A percentile compares a stretch with the other conserved stretches of the same genome.
Evolutionary conservation across 2,329 filamentous ascomycete species (phyloP).

Genomic region (Scedosporium aurantiacum): DNA sequence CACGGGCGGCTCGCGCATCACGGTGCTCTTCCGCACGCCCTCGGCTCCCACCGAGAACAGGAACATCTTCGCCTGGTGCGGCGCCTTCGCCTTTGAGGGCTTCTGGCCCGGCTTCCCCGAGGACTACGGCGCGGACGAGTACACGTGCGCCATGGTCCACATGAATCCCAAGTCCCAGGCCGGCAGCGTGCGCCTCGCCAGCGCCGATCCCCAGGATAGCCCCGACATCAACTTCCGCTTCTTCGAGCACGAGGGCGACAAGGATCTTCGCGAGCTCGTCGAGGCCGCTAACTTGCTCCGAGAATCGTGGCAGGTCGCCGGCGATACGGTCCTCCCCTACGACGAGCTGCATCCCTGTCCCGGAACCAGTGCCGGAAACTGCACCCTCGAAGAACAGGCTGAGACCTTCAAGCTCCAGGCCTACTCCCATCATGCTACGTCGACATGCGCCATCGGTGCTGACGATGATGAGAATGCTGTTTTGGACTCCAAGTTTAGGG

Average conservation of each 20-base stretch:
- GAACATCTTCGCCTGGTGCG: conserved; percentile 13
- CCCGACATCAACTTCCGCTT: conserved; percentile 51
- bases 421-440: conserved; percentile 48
- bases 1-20: conserved; percentile 10
- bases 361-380: conserved; percentile 10
- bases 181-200: conserved; percentile 50
- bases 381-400: conserved; percentile 24
- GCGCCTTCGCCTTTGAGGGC: conserved; percentile 13
- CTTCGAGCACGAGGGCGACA: conserved; percentile 35
- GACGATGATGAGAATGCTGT: conserved; percentile 41
- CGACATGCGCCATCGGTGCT: conserved; percentile 42
- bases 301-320: conserved; percentile 8
- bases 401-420: conserved; percentile 28
- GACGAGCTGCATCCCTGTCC: conserved; percentile 11
- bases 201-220: conserved; percentile 48
- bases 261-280: conserved; percentile 30
- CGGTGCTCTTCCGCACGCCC: conserved; percentile 10
- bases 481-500: conserved; percentile 42
- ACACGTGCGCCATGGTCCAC: conserved; percentile 11
- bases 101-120: conserved; percentile 12
- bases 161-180: conserved; percentile 33
- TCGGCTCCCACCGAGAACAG: conserved; percentile 9
- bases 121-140: conserved; percentile 11
- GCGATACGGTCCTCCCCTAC: conserved; percentile 7
- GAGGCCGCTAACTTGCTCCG: conserved; percentile 18